These are phyloP conservation scores for Podospora tetraspora DNA, from an alignment of 495 filamentous ascomycete species.

Conservation along the genomic window DNA sequence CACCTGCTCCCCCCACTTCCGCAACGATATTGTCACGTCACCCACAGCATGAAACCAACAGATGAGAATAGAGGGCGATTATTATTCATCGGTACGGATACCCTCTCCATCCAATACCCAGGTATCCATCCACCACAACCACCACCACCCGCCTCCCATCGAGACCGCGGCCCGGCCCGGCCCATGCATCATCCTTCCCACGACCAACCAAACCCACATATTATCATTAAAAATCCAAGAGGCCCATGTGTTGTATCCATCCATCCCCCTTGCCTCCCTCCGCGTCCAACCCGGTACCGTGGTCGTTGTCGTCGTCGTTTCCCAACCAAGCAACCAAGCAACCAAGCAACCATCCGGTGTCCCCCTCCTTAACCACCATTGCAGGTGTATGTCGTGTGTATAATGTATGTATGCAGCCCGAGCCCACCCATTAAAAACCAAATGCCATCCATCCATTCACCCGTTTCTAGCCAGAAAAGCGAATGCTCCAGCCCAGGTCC, in stretches of 20 bases:
- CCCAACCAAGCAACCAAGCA: neutral
- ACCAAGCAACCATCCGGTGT: neutral
- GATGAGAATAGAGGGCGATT: neutral
- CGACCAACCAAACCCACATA: neutral
- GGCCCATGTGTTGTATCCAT: neutral
- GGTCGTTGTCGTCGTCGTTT: neutral
- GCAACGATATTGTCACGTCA: too few relatives aligned
- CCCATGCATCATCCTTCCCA: neutral
- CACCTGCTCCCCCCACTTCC: too few relatives aligned
- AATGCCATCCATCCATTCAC: neutral
- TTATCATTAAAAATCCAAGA: neutral
- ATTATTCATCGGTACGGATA: neutral
- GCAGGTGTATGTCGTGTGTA: neutral
- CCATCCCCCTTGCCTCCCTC: neutral
- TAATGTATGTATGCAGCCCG: conserved; percentile 5
- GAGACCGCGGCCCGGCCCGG: neutral
- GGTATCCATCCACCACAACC: neutral
- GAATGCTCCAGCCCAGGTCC: conserved; percentile 4
- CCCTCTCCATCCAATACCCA: neutral
- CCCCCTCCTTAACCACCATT: neutral
- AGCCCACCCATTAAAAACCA: neutral
- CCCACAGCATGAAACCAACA: too few relatives aligned
- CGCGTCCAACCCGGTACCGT: neutral
- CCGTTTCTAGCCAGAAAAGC: conserved; percentile 4
- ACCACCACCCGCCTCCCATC: neutral